These are phyloP conservation scores for Nicotiana obtusifolia DNA, from an alignment of 257 asterid genomes.

Conservation along the genomic window DNA sequence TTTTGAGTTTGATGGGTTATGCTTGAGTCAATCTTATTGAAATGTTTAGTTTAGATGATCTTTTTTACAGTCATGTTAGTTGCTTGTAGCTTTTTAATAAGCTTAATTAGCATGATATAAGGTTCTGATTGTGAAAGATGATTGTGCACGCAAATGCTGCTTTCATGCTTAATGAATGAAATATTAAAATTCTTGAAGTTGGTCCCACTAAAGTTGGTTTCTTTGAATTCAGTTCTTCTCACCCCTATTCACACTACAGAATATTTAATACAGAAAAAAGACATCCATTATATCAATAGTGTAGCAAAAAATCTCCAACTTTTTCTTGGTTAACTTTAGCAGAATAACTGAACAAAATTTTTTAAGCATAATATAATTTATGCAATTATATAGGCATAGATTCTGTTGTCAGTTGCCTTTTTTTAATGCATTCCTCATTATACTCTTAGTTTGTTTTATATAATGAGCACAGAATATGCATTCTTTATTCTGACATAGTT, in stretches of 20 bases:
- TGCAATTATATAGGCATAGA: background rate
- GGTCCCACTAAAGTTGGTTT: conserved; percentile 36
- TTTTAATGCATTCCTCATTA: background rate
- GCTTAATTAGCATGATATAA: conserved; percentile 2
- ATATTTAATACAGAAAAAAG: background rate
- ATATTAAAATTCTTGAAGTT: conserved; percentile 4
- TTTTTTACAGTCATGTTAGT: background rate
- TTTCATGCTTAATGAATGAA: conserved; percentile 29
- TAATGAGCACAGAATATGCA: background rate
- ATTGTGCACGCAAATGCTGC: conserved; percentile 19
- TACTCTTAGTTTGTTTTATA: background rate
- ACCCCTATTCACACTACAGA: conserved; percentile 18
- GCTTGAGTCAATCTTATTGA: background rate
- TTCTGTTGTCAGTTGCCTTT: background rate
- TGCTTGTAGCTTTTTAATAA: background rate
- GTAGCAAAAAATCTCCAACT: background rate
- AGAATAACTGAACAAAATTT: background rate
- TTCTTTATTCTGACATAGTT: background rate
- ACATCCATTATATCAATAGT: background rate
- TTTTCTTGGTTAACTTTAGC: background rate
- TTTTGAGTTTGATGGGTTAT: background rate
- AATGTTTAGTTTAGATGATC: background rate
- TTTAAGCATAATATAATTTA: background rate
- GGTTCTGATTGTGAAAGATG: conserved; percentile 12
- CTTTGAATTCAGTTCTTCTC: conserved; percentile 22